These are phyloP conservation scores for Penicillium macrosclerotiorum DNA, from an alignment of 495 filamentous ascomycete genomes.

Conservation along the genomic window DNA sequence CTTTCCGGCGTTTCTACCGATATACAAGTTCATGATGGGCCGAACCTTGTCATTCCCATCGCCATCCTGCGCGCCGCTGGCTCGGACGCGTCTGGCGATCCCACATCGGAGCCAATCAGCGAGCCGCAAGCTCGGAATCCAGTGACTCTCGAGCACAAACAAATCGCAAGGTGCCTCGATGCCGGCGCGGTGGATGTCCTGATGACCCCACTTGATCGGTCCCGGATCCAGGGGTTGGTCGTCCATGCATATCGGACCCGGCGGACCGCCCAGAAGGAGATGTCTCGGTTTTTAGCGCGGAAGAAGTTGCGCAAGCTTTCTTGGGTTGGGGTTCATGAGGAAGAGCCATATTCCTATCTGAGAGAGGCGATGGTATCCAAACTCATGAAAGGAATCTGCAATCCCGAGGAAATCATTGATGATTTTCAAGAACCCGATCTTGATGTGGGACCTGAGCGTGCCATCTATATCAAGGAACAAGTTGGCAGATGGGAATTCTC, in stretches of 20 bases:
- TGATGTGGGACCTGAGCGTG: slow-evolving; percentile 52
- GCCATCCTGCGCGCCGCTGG: slow-evolving; percentile 56
- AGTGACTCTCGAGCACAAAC: slow-evolving; percentile 39
- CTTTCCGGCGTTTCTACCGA: slow-evolving; percentile 68
- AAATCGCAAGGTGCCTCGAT: slow-evolving; percentile 69
- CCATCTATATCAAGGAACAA: slow-evolving; percentile 61
- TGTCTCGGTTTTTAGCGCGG: slow-evolving; percentile 60
- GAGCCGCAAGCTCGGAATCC: slow-evolving; percentile 41
- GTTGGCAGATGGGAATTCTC: slow-evolving; percentile 85
- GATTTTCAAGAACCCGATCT: slow-evolving; percentile 45
- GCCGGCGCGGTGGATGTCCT: slow-evolving; percentile 84
- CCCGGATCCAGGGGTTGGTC: slow-evolving; percentile 68
- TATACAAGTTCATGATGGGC: slow-evolving; percentile 65
- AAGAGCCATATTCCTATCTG: slow-evolving; percentile 85
- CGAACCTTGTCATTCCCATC: slow-evolving; percentile 73
- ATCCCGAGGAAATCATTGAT: slow-evolving; percentile 58
- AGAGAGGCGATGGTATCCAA: slow-evolving; percentile 87
- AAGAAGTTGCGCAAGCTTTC: slow-evolving; percentile 77
- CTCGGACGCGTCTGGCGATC: slow-evolving; percentile 23
- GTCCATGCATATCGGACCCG: slow-evolving; percentile 80
- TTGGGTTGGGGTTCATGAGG: slow-evolving; percentile 86
- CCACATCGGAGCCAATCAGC: slow-evolving; percentile 18
- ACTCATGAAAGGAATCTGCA: slow-evolving; percentile 90
- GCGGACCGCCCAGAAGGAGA: slow-evolving; percentile 65
- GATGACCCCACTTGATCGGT: slow-evolving; percentile 67